Evolutionary conservation across 805 yeast genomes (phyloP).

Genomic region (Metschnikowia peoriensis): DNA sequence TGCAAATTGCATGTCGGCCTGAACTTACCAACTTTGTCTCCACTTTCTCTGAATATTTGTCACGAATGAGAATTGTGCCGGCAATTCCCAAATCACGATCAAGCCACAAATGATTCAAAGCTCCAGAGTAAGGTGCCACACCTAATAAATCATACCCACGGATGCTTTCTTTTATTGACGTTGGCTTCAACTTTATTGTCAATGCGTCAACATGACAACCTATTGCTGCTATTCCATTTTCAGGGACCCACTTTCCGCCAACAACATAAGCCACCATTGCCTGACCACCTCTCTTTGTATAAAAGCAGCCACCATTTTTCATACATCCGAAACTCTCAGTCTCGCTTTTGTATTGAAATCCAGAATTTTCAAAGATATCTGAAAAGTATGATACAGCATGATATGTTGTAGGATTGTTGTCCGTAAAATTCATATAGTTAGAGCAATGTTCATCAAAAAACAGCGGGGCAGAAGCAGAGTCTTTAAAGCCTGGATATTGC

Average conservation of each 20-base stretch:
- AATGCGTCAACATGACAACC: slow-evolving; percentile 41
- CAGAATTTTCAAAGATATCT: slow-evolving; percentile 23
- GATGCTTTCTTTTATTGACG: slow-evolving; percentile 19
- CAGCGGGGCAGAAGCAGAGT: not conserved
- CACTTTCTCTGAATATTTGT: slow-evolving; percentile 21
- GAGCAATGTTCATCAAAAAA: slow-evolving; percentile 20
- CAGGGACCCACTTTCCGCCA: slow-evolving; percentile 38
- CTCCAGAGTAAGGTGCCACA: slow-evolving; percentile 42
- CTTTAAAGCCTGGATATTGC: not conserved
- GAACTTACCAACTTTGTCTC: slow-evolving; percentile 30
- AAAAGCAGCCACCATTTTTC: slow-evolving; percentile 23
- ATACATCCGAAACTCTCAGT: slow-evolving; percentile 12
- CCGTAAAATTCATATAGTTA: slow-evolving; percentile 30
- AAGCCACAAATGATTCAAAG: slow-evolving; percentile 34
- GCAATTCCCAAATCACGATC: slow-evolving; percentile 45
- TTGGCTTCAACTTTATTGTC: slow-evolving; percentile 35
- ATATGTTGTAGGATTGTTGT: slow-evolving; percentile 41
- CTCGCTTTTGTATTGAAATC: slow-evolving; percentile 30
- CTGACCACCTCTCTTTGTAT: slow-evolving; percentile 31
- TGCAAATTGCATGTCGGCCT: slow-evolving; percentile 35
- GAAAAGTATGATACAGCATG: slow-evolving; percentile 32
- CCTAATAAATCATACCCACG: slow-evolving; percentile 39
- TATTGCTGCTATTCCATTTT: slow-evolving; percentile 26
- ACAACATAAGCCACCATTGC: slow-evolving; percentile 37
- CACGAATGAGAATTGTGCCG: slow-evolving; percentile 32